Base-by-base conservation (phyloP, 441 rosid species). In the Rhodomyrtus psidioides region DNA sequence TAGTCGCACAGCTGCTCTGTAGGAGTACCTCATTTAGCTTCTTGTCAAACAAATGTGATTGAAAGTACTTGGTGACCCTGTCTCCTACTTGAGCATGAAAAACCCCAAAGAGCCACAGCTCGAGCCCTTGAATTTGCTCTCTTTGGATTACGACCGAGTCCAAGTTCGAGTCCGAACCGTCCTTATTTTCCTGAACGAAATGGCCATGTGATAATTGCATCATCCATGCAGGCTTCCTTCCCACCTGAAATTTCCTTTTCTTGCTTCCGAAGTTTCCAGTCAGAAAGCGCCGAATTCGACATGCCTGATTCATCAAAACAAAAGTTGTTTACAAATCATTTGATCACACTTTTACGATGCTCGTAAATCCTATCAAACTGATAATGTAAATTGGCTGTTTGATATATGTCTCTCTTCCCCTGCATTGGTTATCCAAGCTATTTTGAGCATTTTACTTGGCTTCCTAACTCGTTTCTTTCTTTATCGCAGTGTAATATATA, bases 81-180 rank as follows among this genome's bases (percentile, higher is more conserved):
- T 93, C 93, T 6, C 96, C 95, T 54, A 90, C 87, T 55, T 75
- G 90, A 55, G 88, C 84, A 88, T 93, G 92, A 0, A 90, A 93
- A n/a, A 93, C 90, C 58, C 95, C 97, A 24, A 95, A 96, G 14
- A 93, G 87, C 96, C 98, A 93, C 81, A 95, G 34, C 89, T 95
- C 98, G 23, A 90, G 84, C 83, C 92, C 94, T 75, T 92, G 91
- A 54, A 91, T 87, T 83, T 91, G 94, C 88, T 95, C 96, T 89
- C 95, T 93, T 65, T 95, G 97, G n/a, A 95, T 91, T 81, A 94
- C 90, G 82, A 94, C 91, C 0, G 91, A 90, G 84, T 91, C 95
- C 3, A 82, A 65, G 30, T 89, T 91, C 0, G 88, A 82, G 60
- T 83, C 87, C 10, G 79, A 84, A 51, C 49, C 56, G n/a, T 87